Conservation (phyloP, 1,139 yeast species). For the Meyerozyma smithsonii region DNA sequence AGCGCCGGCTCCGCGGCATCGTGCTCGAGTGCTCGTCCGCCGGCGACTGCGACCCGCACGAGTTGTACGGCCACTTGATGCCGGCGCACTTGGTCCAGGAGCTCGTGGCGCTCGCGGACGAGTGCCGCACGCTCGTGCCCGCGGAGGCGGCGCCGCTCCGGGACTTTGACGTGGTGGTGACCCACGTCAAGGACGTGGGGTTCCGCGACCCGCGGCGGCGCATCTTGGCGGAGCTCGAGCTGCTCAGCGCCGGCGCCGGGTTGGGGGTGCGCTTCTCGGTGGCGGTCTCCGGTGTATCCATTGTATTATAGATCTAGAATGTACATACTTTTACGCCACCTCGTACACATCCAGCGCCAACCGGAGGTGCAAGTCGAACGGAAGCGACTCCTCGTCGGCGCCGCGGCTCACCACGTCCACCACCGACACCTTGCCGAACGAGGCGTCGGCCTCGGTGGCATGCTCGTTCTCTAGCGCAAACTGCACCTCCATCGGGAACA, state of each 20-base stretch:
- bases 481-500: constrained; percentile 80
- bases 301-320: constrained; percentile 10
- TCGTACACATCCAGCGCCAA: constrained; percentile 62
- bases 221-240: constrained; percentile 45
- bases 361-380: constrained; percentile 65
- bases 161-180: constrained; percentile 54
- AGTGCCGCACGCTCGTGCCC: constrained; percentile 13
- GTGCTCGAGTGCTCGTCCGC: constrained; percentile 75
- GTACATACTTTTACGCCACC: constrained; percentile 36
- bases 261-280: constrained; percentile 45
- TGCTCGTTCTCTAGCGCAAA: constrained; percentile 37
- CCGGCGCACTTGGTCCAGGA: constrained; percentile 62
- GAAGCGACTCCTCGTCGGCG: constrained; percentile 49
- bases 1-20: constrained; percentile 43
- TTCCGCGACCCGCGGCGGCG: constrained; percentile 49
- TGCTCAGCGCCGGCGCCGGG: constrained; percentile 28
- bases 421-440: constrained; percentile 41
- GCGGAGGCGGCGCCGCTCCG: constrained; percentile 26
- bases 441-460: constrained; percentile 33
- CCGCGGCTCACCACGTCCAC: constrained; percentile 37
- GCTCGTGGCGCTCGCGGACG: constrained; percentile 32
- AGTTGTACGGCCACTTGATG: constrained; percentile 74
- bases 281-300: constrained; percentile 48
- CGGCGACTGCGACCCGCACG: constrained; percentile 16
- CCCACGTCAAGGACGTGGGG: constrained; percentile 63